These are phyloP conservation scores for Hypholoma sublateritium DNA, from an alignment of 768 basidiomycete genomes.

Conservation along the genomic window DNA sequence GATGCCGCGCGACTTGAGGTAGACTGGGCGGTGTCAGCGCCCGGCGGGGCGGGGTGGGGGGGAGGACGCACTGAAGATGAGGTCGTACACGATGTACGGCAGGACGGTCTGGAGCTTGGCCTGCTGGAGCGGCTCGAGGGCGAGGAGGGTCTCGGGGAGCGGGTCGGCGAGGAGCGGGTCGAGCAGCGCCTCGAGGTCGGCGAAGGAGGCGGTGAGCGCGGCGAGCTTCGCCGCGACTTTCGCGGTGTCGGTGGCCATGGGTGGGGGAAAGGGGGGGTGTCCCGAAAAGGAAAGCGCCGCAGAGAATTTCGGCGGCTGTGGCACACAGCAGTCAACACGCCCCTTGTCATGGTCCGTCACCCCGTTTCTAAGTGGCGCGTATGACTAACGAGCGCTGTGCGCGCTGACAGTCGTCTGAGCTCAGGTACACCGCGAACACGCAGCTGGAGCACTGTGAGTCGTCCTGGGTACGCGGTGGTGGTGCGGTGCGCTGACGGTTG, in stretches of 20 bases:
- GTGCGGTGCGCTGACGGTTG: slow-evolving; percentile 10
- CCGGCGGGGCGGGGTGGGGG: not conserved
- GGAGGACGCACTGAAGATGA: slow-evolving; percentile 72
- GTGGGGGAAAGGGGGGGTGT: slow-evolving; percentile 1
- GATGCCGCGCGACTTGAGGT: slow-evolving; percentile 76
- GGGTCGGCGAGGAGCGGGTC: slow-evolving; percentile 68
- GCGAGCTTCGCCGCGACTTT: slow-evolving; percentile 49
- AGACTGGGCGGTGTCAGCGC: slow-evolving; percentile 47
- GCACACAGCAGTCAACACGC: slow-evolving; percentile 31
- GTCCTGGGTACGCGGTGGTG: not conserved
- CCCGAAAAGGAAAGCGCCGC: slow-evolving; percentile 11
- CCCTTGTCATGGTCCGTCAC: slow-evolving; percentile 44
- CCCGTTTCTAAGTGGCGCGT: slow-evolving; percentile 8
- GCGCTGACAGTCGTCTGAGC: slow-evolving; percentile 72
- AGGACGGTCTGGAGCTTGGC: slow-evolving; percentile 78
- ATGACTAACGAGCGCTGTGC: slow-evolving; percentile 7
- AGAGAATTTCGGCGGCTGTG: slow-evolving; percentile 16
- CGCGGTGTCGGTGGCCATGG: slow-evolving; percentile 47
- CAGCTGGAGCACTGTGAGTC: slow-evolving; percentile 90
- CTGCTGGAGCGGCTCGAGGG: slow-evolving; percentile 72
- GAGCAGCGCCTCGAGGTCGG: slow-evolving; percentile 65
- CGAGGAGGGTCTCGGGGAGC: slow-evolving; percentile 63
- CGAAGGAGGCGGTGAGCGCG: slow-evolving; percentile 55
- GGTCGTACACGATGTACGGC: slow-evolving; percentile 83
- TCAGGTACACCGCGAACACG: slow-evolving; percentile 94